A percentile compares a stretch with the other conserved stretches of the same genome.
phyloP scores from a whole-genome alignment of 192 early-diverging fungal genomes.

The Backusella luteola region DNA sequence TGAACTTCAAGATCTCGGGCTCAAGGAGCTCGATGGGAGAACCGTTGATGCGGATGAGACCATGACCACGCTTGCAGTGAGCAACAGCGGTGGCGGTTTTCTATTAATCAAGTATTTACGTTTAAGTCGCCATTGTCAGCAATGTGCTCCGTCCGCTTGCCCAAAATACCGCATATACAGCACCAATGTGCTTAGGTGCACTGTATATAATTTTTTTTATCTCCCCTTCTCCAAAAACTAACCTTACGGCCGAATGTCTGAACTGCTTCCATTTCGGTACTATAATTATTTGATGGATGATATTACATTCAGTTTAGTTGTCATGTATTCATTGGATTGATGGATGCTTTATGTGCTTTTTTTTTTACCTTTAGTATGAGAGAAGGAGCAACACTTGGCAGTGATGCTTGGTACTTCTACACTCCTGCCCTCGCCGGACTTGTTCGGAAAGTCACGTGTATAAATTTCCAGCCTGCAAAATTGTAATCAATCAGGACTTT shows the following conservation, averaged over 20 bases:
- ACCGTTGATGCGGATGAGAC: constrained; percentile 98
- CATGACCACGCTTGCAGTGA: constrained; percentile 97
- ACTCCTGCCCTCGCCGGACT: neutral
- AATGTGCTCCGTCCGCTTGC: neutral
- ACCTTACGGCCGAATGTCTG: constrained; percentile 81
- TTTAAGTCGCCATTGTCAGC: neutral
- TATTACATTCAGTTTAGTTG: neutral
- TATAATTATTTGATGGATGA: neutral
- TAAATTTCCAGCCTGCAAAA: neutral
- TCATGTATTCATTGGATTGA: neutral
- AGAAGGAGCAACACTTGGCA: neutral
- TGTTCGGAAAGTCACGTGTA: neutral
- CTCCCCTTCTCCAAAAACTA: constrained; percentile 18
- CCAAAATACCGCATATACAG: neutral
- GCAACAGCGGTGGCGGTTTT: constrained; percentile 99
- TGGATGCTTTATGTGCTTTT: constrained; percentile 4
- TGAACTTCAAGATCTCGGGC: constrained; percentile 96
- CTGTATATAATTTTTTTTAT: neutral
- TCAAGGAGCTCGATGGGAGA: constrained; percentile 94
- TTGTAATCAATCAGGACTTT: neutral
- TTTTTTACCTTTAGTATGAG: constrained; percentile 8
- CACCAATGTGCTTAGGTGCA: neutral
- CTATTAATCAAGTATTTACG: constrained; percentile 28
- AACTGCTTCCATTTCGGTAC: constrained; percentile 58
- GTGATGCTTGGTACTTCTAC: constrained; percentile 1